Base-by-base conservation (phyloP, 257 asterid species). In the Plantago ovata region DNA sequence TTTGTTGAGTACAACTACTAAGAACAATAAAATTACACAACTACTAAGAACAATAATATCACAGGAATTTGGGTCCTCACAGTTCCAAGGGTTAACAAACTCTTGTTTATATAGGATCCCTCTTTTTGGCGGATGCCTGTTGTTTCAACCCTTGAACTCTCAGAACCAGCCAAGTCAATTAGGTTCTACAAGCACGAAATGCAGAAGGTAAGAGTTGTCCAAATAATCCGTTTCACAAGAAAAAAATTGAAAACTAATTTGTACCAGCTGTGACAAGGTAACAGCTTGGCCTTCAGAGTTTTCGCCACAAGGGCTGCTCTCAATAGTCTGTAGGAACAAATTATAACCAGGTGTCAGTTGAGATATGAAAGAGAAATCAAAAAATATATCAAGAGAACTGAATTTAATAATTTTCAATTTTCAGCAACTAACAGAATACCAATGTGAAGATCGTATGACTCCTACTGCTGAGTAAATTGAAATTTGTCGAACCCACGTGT, bases 111-210 rank as follows among this genome's bases (percentile, higher is more conserved):
- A 70, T 84, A 93, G 57, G 99, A 81, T 50, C 99, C 99, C 74
- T 93, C 99, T 77, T 93, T 93, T 71, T 94, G 77, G 64, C 97
- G 94, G 63, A 89, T 50, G 60, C 99, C 99, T 12, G 84, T 84
- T 60, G 99, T 89, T 77, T 83, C 97, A 42, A 76, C 97, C 80
- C 63, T 93, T 63, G 97, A 93, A 79, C 97, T 93, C 83, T 93
- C 99, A 61, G 99, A 93, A 74, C 99, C 99, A 44, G 99, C 99
- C 88, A 89, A 77, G 81, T 93, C 99, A 79, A 93, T 93, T 65
- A 89, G 94, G 81, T 93, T 91, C 99, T 93, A 87, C 88, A 81
- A 70, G 74, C 22, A 75, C 43, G 69, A 42, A 68, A 69, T 60
- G 73, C 41, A 48, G 60, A 23, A 61, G 51, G 42, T 56, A 60